Base-by-base conservation (phyloP, 164 flowering plant genomes). In the Akebia trifoliata region DNA sequence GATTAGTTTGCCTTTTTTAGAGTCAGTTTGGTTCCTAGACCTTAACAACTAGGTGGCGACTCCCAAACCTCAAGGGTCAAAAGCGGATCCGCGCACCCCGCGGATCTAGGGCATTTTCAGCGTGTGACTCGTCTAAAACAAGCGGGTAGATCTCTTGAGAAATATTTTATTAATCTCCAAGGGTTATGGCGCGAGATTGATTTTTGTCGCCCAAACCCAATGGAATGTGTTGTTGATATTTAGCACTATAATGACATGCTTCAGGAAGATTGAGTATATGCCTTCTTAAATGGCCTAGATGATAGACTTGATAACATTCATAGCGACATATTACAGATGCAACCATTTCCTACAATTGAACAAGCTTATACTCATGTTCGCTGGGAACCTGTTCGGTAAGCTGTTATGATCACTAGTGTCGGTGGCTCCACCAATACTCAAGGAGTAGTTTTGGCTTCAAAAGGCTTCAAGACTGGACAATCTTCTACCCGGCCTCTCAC, bases 271-370 rank as follows among this genome's bases (percentile, higher is more conserved):
- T 21, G 47, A 20, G 47, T 43, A 21, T 43, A 43, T 43, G 47
- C 47, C 47, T 43, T 43, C 47, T 37, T 37, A 37, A n/a, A 37
- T 37, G 47, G n/a, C n/a, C n/a, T n/a, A n/a, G n/a, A n/a, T n/a
- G n/a, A n/a, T n/a, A n/a, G n/a, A n/a, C n/a, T n/a, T 37, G 40
- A 37, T n/a, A 37, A 37, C 40, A 37, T 37, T 43, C 47, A 21
- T 8, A 20, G 47, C 24, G n/a, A n/a, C n/a, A n/a, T n/a, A n/a
- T n/a, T n/a, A n/a, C n/a, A n/a, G n/a, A n/a, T n/a, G n/a, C n/a
- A 21, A 43, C n/a, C n/a, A n/a, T n/a, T n/a, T n/a, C n/a, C n/a
- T n/a, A n/a, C n/a, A n/a, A n/a, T n/a, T n/a, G n/a, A 43, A 43
- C 47, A 43, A 43, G 47, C 47, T 6, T 43, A 43, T 20, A 21